Evolutionary conservation across 495 filamentous ascomycete species (phyloP).

Genomic region (Thermochaetoides thermophila): DNA sequence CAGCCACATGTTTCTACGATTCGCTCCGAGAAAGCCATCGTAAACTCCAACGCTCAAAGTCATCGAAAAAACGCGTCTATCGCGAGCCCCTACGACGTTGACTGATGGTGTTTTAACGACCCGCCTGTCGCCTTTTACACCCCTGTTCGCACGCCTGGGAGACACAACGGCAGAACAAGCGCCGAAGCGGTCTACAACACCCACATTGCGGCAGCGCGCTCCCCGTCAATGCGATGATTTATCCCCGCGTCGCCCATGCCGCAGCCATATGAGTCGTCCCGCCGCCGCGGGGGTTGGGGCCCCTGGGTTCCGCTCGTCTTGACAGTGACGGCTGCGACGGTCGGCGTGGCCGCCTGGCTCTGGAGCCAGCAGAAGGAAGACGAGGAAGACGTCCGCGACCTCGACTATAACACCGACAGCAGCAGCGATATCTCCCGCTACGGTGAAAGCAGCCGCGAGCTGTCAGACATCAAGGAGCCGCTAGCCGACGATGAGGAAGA

Average conservation of each 20-base stretch:
- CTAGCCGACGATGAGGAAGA: conserved; percentile 21
- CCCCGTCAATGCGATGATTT: conserved; percentile 13
- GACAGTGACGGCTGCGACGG: conserved; percentile 71
- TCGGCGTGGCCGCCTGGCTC: conserved; percentile 76
- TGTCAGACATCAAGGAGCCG: conserved; percentile 22
- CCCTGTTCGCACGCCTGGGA: background rate
- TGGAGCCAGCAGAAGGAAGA: conserved; percentile 69
- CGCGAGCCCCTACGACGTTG: background rate
- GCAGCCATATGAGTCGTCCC: conserved; percentile 53
- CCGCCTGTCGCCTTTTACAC: background rate
- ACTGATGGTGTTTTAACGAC: background rate
- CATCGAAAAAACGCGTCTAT: too few species aligned
- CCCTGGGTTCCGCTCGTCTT: conserved; percentile 78
- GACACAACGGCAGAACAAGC: too few species aligned
- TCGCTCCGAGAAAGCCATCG: background rate
- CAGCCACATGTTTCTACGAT: conserved; percentile 12
- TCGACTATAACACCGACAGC: conserved; percentile 37
- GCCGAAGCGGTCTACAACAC: too few species aligned
- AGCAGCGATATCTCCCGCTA: conserved; percentile 40
- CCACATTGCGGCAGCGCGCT: too few species aligned
- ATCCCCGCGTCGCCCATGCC: conserved; percentile 45
- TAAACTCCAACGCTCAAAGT: background rate
- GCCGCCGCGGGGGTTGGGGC: conserved; percentile 52
- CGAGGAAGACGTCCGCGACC: conserved; percentile 39
- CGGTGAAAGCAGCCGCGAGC: conserved; percentile 26